Base-by-base conservation (phyloP, 2,329 filamentous ascomycete species). In the Penicillium sp. region DNA sequence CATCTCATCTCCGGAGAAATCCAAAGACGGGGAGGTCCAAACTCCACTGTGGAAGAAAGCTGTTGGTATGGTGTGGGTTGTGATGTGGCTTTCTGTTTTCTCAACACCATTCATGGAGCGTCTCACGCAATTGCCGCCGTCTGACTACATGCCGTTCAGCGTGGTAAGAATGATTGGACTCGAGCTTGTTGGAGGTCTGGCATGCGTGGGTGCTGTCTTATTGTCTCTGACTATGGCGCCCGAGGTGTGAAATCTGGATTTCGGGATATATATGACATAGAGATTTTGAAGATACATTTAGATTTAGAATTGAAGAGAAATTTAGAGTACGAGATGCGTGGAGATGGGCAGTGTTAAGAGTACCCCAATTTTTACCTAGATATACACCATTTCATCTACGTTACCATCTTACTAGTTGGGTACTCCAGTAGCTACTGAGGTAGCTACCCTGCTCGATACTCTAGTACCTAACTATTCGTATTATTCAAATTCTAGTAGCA, bases 11-110 rank as follows among this genome's bases (percentile, higher is more conserved):
- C 20, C 15, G 0, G 4, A 7, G 0, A 21, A 13, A 7, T 15
- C 45, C 3, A 13, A 12, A 1, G 17, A 20, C 2, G 21, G 27
- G 12, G 18, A 2, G 2, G 5, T 8, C 15, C 10, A 9, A 3
- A 27, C 30, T 4, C 20, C 26, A 4, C 20, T 41, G 15, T 58
- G 55, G 55, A 45, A 58, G 34, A 54, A 27, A 4, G 7, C 24
- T 13, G 15, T 58, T 17, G 37, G 37, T 27, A 29, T 29, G 24
- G 7, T 41, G 9, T 41, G 37, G 37, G 24, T 29, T 4, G 7
- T 17, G 13, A 18, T 23, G 4, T 41, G 37, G 37, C 2, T 41
- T 41, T n/a, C 7, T 41, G 13, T 41, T 10, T 41, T 26, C 12
- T 17, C 37, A n/a, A 18, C 37, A 12, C 37, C 37, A 12, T 41